phyloP scores from a whole-genome alignment of 108 stramenopile species.

The Chaetoceros tenuissimus region DNA sequence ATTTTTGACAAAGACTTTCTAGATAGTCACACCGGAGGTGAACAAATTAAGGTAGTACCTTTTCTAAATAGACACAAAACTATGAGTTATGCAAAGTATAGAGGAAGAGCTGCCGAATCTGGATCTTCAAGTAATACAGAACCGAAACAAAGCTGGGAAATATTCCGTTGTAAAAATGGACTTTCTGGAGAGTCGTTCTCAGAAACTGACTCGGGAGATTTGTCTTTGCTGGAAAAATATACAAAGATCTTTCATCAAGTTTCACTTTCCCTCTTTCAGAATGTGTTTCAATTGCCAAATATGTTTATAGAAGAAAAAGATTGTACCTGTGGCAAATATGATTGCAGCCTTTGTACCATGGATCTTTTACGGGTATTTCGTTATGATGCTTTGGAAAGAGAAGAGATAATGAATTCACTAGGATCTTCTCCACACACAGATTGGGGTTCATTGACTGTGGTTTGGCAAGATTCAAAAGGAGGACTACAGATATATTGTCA shows the following conservation, averaged over 20 bases:
- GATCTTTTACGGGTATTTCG: constrained; percentile 36
- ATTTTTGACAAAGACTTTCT: no score
- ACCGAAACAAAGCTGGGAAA: constrained; percentile 44
- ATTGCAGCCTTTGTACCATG: constrained; percentile 16
- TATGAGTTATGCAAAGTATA: constrained; percentile 15
- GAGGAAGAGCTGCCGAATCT: constrained; percentile 37
- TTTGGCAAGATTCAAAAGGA: constrained; percentile 77
- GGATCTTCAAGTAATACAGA: constrained; percentile 27
- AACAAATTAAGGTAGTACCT: no score
- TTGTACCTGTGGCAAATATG: constrained; percentile 12
- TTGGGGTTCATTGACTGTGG: constrained; percentile 73
- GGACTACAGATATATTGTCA: constrained; percentile 77
- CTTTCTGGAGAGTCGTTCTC: neutral
- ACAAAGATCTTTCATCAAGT: constrained; percentile 29
- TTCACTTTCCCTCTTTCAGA: constrained; percentile 11
- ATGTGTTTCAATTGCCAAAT: constrained; percentile 31
- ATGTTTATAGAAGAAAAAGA: constrained; percentile 18
- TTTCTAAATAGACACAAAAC: no score
- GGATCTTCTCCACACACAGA: constrained; percentile 72
- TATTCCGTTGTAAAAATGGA: constrained; percentile 14
- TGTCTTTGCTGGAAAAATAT: constrained; percentile 12
- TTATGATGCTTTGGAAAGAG: constrained; percentile 27
- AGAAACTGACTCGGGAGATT: neutral
- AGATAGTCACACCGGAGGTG: no score
- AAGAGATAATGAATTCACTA: constrained; percentile 2